These are phyloP conservation scores for Glutinoglossum americanum DNA, from an alignment of 495 filamentous ascomycete genomes.

Conservation along the genomic window DNA sequence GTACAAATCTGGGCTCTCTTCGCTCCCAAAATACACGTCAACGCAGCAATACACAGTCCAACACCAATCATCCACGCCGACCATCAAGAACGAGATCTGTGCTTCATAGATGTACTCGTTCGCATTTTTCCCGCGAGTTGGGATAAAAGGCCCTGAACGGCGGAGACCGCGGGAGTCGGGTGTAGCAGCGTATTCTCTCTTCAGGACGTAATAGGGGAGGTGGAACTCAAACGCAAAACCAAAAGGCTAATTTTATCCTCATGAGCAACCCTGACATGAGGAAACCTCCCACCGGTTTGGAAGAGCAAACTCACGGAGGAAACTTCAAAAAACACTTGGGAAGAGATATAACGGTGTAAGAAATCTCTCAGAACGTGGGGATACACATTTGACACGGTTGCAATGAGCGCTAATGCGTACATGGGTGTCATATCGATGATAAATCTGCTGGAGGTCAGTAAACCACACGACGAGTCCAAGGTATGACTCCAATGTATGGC, in stretches of 20 bases:
- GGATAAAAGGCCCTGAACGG: constrained; percentile 3
- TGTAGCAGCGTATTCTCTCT: too few species aligned
- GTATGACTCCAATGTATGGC: neutral
- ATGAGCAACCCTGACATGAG: too few species aligned
- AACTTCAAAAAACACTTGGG: constrained; percentile 9
- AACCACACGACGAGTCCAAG: too few species aligned
- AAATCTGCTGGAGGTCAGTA: neutral
- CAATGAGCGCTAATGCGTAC: neutral
- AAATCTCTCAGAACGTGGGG: constrained; percentile 9
- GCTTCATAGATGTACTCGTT: constrained; percentile 12
- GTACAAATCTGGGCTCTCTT: constrained; percentile 3
- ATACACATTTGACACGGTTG: neutral
- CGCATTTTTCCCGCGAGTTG: neutral
- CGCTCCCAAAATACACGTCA: constrained; percentile 14
- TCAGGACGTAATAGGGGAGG: constrained; percentile 15
- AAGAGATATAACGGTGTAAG: constrained; percentile 9
- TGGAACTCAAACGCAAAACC: constrained; percentile 15
- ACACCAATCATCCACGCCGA: constrained; percentile 13
- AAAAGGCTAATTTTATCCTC: neutral
- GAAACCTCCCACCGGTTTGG: too few species aligned
- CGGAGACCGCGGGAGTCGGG: neutral
- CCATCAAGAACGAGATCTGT: constrained; percentile 13
- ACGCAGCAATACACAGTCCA: constrained; percentile 15
- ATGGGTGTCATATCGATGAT: neutral
- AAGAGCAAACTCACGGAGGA: constrained; percentile 5